Evolutionary conservation across 2,329 filamentous ascomycete genomes (phyloP).

Genomic region (Colletotrichum sp.): DNA sequence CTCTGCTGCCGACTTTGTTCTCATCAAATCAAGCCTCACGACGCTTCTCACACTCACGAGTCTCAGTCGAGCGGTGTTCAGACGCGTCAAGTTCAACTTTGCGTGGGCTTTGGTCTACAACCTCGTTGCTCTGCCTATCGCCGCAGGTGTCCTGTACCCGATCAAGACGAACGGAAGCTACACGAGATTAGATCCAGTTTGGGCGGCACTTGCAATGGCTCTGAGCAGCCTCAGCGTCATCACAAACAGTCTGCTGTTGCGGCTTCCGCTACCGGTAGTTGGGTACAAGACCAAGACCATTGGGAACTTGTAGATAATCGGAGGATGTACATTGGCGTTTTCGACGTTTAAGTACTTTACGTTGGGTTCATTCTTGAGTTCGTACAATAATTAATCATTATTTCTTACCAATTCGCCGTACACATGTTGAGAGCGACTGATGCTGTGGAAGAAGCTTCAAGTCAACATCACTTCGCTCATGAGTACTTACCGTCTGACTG

Average conservation of each 20-base stretch:
- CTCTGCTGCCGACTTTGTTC: constrained; percentile 80
- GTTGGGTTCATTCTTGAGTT: not conserved
- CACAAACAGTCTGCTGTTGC: constrained; percentile 76
- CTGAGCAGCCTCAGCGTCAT: constrained; percentile 90
- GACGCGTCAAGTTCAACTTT: constrained; percentile 84
- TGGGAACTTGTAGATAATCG: not conserved
- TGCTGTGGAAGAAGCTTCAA: not conserved
- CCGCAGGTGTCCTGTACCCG: constrained; percentile 78
- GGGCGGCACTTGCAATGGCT: constrained; percentile 93
- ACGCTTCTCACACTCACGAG: constrained; percentile 77
- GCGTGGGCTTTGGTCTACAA: constrained; percentile 87
- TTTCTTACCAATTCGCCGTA: not conserved
- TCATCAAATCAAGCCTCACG: constrained; percentile 73
- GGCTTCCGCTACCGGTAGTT: constrained; percentile 31
- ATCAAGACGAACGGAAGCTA: constrained; percentile 55
- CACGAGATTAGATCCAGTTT: constrained; percentile 75
- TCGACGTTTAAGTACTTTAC: not conserved
- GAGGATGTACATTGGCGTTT: not conserved
- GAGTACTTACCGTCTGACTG: rapidly evolving
- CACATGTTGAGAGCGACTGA: not conserved
- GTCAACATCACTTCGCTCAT: not conserved
- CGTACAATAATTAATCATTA: not conserved
- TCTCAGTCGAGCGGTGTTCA: constrained; percentile 74
- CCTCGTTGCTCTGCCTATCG: constrained; percentile 76
- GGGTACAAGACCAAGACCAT: not conserved